Evolutionary conservation across 2,329 filamentous ascomycete genomes (phyloP), one percentile per base, ranked within the genome.

Genomic region (Podosphaera aphanis): DNA sequence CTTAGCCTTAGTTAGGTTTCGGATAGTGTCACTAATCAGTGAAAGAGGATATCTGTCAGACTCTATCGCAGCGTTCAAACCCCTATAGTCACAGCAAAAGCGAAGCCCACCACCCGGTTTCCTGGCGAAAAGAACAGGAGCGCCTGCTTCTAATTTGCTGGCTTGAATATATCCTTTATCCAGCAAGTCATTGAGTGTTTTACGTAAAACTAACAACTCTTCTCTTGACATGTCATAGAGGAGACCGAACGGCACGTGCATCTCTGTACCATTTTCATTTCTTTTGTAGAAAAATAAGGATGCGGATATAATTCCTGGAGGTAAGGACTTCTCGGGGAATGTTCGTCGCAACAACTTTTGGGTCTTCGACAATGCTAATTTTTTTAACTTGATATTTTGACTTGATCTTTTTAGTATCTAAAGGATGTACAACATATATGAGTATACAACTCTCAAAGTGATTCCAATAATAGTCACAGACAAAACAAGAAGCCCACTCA

Each of bases 11-110:
- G 16, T 18, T 18, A 36, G 16, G 8, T 3, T 21, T 7, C n/a
- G 11, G 8, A 44, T 15, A n/a, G 29, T 35, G 11, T 44, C 42
- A 15, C 19, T 44, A 20, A 35, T 36, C 23, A 20, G 7, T 21
- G 42, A 29, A 15, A 44, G 18, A 13, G 31, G 29, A 11, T 36
- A 49, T 15, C 35, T 33, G 25, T 48, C 36, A 18, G 40, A 44
- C 7, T 19, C 44, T 19, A 44, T 48, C 16, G 46, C 31, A 11
- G 20, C 35, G 27, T 48, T 48, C 15, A 48, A 37, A 15, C 16
- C 40, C 18, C 47, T 11, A 25, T 48, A 46, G 21, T 48, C 47
- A 5, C 43, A 15, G 35, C 41, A 47, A 5, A 47, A 35, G 15
- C 46, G 19, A 11, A 47, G 21, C 3, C 42, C 46, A 15, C 29